phyloP scores from a whole-genome alignment of 306 rosid genomes.

The Calophaca sinica region DNA sequence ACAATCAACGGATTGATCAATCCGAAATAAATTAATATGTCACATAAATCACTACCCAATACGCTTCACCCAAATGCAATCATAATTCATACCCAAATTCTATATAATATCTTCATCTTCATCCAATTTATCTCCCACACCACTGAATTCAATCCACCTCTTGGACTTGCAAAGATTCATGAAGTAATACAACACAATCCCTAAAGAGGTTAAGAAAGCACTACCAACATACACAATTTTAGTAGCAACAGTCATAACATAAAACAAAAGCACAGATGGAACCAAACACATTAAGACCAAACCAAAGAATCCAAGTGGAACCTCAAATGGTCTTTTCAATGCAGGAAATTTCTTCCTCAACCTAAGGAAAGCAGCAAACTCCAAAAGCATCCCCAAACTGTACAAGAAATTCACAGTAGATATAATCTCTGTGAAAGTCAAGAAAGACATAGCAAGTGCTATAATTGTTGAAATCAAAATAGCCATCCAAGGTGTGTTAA shows the following conservation, averaged over 20 bases:
- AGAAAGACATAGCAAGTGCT: conserved; percentile 52
- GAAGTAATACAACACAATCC: conserved; percentile 48
- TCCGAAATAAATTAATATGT: conserved; percentile 15
- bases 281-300: conserved; percentile 69
- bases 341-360: conserved; percentile 62
- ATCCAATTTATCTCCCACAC: conserved; percentile 34
- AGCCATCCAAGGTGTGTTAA: conserved; percentile 86
- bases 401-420: conserved; percentile 82
- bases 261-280: conserved; percentile 69
- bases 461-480: conserved; percentile 69
- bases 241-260: conserved; percentile 68
- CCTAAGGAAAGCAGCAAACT: conserved; percentile 73
- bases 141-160: conserved; percentile 48
- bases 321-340: conserved; percentile 67
- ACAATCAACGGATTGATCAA: conserved; percentile 54
- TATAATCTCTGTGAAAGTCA: conserved; percentile 63
- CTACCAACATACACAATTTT: conserved; percentile 55
- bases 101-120: conserved; percentile 22
- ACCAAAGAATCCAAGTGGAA: conserved; percentile 61
- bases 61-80: conserved; percentile 23
- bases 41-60: conserved; percentile 13
- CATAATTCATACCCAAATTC: background rate
- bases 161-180: conserved; percentile 54
- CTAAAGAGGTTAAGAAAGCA: conserved; percentile 50
- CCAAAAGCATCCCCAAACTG: conserved; percentile 91